These are phyloP conservation scores for Neltuma alba DNA, from an alignment of 306 rosid genomes.

Conservation along the genomic window DNA sequence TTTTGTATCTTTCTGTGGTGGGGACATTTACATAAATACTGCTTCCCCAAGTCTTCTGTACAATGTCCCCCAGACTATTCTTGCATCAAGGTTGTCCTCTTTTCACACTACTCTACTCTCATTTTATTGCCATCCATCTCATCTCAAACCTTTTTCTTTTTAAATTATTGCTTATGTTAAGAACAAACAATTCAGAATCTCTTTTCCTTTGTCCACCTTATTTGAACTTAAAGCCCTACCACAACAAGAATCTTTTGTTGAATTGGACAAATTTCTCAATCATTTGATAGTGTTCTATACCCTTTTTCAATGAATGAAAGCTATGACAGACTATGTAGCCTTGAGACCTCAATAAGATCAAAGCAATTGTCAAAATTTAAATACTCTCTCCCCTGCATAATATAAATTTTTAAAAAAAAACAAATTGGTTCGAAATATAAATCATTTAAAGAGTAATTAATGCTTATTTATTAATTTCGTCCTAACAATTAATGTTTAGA, in stretches of 20 bases:
- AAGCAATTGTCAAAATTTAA: background rate
- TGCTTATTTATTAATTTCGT: too few relatives aligned
- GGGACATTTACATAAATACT: slow-evolving; percentile 27
- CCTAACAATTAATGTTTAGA: too few relatives aligned
- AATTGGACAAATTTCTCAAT: background rate
- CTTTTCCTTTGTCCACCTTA: background rate
- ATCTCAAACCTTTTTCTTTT: background rate
- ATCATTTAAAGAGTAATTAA: too few relatives aligned
- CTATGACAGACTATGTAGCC: too few relatives aligned
- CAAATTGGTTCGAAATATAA: too few relatives aligned
- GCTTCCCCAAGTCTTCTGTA: slow-evolving; percentile 28
- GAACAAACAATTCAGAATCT: background rate
- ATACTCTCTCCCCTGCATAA: too few relatives aligned
- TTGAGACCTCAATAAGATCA: background rate
- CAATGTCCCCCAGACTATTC: slow-evolving; percentile 12
- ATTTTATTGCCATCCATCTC: background rate
- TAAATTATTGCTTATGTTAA: background rate
- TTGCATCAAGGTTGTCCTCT: slow-evolving; percentile 14
- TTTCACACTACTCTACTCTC: background rate
- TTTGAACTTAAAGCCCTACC: background rate
- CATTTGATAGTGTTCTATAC: background rate
- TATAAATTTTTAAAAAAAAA: too few relatives aligned
- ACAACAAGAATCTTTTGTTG: background rate
- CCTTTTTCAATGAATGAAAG: too few relatives aligned
- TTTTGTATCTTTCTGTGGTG: slow-evolving; percentile 5